Evolutionary conservation across 176 grass and related monocot species (phyloP).

Genomic region (Carex myosuroides): DNA sequence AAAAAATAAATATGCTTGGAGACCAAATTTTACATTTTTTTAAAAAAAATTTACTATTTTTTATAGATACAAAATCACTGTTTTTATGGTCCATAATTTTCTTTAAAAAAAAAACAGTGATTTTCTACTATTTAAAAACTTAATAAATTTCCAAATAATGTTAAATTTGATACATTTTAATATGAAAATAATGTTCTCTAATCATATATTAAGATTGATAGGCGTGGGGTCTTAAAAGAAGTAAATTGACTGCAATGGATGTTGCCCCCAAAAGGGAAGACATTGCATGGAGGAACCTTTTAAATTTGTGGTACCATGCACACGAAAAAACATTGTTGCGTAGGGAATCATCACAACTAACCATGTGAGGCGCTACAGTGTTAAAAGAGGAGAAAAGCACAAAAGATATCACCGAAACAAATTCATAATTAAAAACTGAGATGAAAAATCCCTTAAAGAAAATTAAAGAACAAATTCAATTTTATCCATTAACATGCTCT

Average conservation of each 20-base stretch:
- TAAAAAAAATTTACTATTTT: too few species aligned
- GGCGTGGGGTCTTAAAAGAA: constrained; percentile 7
- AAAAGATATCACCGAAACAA: not conserved
- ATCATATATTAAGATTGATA: not conserved
- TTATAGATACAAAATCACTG: too few species aligned
- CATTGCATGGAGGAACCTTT: constrained; percentile 16
- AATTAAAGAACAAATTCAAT: not conserved
- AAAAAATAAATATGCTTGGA: too few species aligned
- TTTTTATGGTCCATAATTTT: too few species aligned
- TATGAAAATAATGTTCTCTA: too few species aligned
- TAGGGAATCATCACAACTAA: constrained; percentile 13
- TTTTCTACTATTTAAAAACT: too few species aligned
- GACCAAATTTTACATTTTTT: too few species aligned
- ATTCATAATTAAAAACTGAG: not conserved
- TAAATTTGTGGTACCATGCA: constrained; percentile 19
- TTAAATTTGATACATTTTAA: too few species aligned
- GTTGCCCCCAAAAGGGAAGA: constrained; percentile 14
- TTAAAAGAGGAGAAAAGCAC: not conserved
- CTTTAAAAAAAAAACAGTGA: too few species aligned
- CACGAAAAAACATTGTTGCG: not conserved
- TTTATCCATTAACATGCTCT: not conserved
- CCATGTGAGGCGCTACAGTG: constrained; percentile 20
- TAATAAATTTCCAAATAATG: too few species aligned
- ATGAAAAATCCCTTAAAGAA: not conserved
- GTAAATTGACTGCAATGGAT: constrained; percentile 16